phyloP scores from a whole-genome alignment of 1,139 yeast genomes.

The Suhomyces panamericanus region DNA sequence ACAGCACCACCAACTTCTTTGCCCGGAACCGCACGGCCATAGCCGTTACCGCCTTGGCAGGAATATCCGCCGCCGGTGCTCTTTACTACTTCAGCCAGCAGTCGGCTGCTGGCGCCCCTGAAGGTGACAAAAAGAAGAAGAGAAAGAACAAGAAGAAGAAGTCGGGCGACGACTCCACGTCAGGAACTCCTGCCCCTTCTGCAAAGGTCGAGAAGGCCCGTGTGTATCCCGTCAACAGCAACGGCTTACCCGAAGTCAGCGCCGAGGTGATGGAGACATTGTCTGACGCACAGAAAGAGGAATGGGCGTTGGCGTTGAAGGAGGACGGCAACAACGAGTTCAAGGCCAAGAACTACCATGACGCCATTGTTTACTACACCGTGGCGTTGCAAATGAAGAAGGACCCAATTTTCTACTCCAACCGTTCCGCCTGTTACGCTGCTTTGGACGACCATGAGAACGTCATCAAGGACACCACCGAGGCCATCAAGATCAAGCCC shows the following conservation, averaged over 20 bases:
- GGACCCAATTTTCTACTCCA: constrained; percentile 90
- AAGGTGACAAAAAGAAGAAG: constrained; percentile 36
- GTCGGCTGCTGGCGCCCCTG: constrained; percentile 12
- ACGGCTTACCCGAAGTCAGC: constrained; percentile 59
- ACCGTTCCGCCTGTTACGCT: constrained; percentile 93
- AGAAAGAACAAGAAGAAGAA: constrained; percentile 42
- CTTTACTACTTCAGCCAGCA: constrained; percentile 38
- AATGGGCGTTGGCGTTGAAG: constrained; percentile 75
- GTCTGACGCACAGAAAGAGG: constrained; percentile 56
- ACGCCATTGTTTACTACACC: constrained; percentile 76
- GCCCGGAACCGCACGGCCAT: constrained; percentile 61
- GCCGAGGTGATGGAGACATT: constrained; percentile 49
- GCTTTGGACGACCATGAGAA: constrained; percentile 76
- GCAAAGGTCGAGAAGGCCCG: constrained; percentile 20
- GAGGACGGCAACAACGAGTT: constrained; percentile 86
- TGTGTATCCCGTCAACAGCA: constrained; percentile 47
- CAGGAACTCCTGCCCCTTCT: constrained; percentile 16
- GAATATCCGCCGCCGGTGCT: constrained; percentile 63
- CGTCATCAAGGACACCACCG: constrained; percentile 84
- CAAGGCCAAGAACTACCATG: constrained; percentile 64
- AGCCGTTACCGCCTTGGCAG: constrained; percentile 59
- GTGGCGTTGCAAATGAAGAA: constrained; percentile 71
- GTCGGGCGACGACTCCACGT: constrained; percentile 17
- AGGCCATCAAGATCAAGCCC: constrained; percentile 82
- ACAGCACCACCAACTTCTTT: constrained; percentile 37